Conservation (phyloP, 1,139 yeast genomes). For the Geotrichum cucujoidarum region DNA sequence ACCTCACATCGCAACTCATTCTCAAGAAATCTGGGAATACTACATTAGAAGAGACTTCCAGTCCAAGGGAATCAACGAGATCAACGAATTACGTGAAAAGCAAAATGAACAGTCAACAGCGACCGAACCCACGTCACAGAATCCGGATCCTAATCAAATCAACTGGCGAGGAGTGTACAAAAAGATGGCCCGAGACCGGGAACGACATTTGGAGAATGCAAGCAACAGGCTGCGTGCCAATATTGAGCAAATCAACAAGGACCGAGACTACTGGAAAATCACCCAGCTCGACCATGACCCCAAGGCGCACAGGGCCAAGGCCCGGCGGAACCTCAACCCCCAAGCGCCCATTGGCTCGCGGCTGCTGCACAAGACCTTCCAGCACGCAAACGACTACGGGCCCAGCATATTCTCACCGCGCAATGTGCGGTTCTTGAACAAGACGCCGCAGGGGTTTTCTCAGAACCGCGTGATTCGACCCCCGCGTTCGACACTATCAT, state of each 20-base stretch:
- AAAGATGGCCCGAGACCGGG: conserved; percentile 4
- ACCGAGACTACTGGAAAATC: conserved; percentile 15
- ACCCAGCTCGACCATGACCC: conserved; percentile 15
- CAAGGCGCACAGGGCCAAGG: conserved; percentile 6
- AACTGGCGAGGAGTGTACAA: conserved; percentile 9
- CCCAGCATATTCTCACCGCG: conserved; percentile 11
- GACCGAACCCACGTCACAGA: not conserved
- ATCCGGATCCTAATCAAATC: not conserved
- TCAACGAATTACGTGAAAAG: not conserved
- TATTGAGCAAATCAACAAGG: conserved; percentile 11
- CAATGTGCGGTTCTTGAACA: conserved; percentile 5
- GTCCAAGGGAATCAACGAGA: conserved; percentile 17
- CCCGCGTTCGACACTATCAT: not conserved
- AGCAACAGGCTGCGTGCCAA: conserved; percentile 13
- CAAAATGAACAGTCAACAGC: not conserved
- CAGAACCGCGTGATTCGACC: not conserved
- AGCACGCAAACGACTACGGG: conserved; percentile 15
- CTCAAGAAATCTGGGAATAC: conserved; percentile 27
- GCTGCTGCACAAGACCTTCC: conserved; percentile 12
- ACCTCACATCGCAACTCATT: conserved; percentile 23
- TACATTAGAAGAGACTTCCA: conserved; percentile 24
- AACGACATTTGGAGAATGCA: conserved; percentile 8
- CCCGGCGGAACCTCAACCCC: conserved; percentile 5
- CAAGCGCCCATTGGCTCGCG: conserved; percentile 12
- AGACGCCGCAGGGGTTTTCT: not conserved